Evolutionary conservation across 164 flowering plant genomes (phyloP).

Genomic region (Sedum album): DNA sequence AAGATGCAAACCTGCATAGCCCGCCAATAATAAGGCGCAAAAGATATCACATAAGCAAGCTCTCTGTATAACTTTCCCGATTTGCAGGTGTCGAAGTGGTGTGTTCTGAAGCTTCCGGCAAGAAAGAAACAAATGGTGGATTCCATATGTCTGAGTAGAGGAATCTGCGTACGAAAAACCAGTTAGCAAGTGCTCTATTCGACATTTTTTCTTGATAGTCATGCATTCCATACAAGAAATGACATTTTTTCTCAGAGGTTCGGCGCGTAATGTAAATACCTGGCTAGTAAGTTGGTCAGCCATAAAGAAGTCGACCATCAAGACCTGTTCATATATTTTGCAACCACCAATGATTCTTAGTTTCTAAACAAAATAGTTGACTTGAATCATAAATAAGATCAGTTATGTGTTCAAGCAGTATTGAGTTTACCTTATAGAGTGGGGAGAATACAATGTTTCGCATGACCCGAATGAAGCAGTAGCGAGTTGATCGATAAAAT

Average conservation of each 20-base stretch:
- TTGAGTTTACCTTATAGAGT: slow-evolving; percentile 59
- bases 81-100: slow-evolving; percentile 51
- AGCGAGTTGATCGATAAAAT: slow-evolving; percentile 81
- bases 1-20: slow-evolving; percentile 81
- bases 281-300: slow-evolving; percentile 99
- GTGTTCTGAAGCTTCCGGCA: slow-evolving; percentile 63
- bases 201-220: background rate
- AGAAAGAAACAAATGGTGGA: slow-evolving; percentile 81
- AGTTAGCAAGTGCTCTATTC: background rate
- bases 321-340: slow-evolving; percentile 40
- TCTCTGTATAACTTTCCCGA: slow-evolving; percentile 64
- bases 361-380: background rate
- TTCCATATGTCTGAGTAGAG: slow-evolving; percentile 83
- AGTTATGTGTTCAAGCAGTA: too few species aligned
- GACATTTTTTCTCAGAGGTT: background rate
- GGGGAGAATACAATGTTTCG: slow-evolving; percentile 91
- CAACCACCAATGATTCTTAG: background rate
- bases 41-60: slow-evolving; percentile 83
- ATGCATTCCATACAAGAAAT: background rate
- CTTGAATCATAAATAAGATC: too few species aligned
- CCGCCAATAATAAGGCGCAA: slow-evolving; percentile 92
- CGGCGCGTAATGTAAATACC: slow-evolving; percentile 39
- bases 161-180: slow-evolving; percentile 40
- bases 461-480: slow-evolving; percentile 60
- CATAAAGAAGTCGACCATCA: slow-evolving; percentile 95